Base-by-base conservation (phyloP, 2,329 filamentous ascomycete species). In the Fusarium denticulatum region DNA sequence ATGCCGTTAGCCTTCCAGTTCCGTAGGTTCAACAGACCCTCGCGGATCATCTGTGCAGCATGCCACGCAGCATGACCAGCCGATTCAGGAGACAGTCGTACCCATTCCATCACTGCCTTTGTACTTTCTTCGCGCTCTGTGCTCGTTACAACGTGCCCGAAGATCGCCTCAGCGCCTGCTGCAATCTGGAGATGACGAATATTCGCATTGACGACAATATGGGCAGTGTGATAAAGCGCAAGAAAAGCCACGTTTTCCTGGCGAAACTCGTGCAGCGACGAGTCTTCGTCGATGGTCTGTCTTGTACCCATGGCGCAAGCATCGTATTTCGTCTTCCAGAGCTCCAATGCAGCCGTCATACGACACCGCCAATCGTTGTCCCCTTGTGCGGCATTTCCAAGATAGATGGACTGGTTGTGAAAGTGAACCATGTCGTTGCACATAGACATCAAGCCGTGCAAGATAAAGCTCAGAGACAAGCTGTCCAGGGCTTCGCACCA, bases 121-220 rank as follows among this genome's bases (percentile, higher is more conserved):
- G 0, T 39, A 2, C 50, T 53, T 9, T 53, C 34, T 16, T 37
- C 9, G 6, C 24, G 32, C 14, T 53, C 50, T 13, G 24, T 5
- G 3, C 2, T 28, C 2, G 24, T 53, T 1, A 37, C 50, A 0
- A 53, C 32, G 1, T 53, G 50, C 0, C 50, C 50, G 0, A 53
- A 53, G 10, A 53, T 53, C 2, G 50, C 34, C 24, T 53, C 34
- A 3, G 50, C 24, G 5, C 50, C 50, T 13, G 50, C 50, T 28
- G 50, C 50, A 6, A 53, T 53, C 30, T 53, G 50, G 1, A 53
- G 32, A 10, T 53, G 50, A 8, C 34, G 50, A 2, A 53, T 53
- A 37, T 53, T 34, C 0, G 50, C 34, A 22, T 53, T 37, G 24
- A 16, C 50, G 5, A 53, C 50, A 8, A 53, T 53, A 16, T 53